Percentiles rank a stretch among this genome's conserved stretches.
phyloP scores from a whole-genome alignment of 2,329 filamentous ascomycete genomes.

The Colletotrichum australisinense region DNA sequence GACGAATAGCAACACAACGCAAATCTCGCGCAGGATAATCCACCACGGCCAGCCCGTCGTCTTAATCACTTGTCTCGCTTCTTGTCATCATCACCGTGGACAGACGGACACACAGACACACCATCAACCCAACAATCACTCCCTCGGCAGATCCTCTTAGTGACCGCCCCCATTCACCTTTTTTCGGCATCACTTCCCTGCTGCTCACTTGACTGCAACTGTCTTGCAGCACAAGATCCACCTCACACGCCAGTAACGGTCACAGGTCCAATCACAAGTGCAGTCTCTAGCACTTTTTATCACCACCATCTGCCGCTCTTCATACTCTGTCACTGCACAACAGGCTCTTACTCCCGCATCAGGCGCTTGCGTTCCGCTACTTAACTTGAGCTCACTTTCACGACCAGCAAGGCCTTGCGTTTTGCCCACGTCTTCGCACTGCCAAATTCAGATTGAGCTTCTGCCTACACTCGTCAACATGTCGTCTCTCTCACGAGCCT shows the following conservation, averaged over 20 bases:
- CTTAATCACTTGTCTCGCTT: conserved; percentile 14
- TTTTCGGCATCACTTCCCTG: conserved; percentile 7
- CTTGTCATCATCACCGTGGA: neutral
- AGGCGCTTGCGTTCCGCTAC: conserved; percentile 24
- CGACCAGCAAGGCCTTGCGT: neutral
- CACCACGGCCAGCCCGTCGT: conserved; percentile 23
- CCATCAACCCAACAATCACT: neutral
- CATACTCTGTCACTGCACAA: conserved; percentile 13
- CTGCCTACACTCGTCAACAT: conserved; percentile 44
- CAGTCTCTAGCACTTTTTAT: conserved; percentile 14
- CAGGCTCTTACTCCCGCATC: conserved; percentile 14
- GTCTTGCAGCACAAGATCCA: conserved; percentile 28
- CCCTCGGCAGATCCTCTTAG: conserved; percentile 14
- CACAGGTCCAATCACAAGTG: conserved; percentile 31
- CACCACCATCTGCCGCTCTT: conserved; percentile 26
- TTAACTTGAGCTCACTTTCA: conserved; percentile 15
- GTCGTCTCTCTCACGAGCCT: conserved; percentile 76
- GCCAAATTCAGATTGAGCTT: neutral
- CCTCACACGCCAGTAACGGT: conserved; percentile 26
- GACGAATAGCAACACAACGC: conserved; percentile 12
- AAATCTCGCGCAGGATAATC: conserved; percentile 3
- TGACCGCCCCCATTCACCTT: conserved; percentile 4
- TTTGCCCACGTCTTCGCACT: neutral
- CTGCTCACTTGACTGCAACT: conserved; percentile 33
- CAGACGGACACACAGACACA: neutral